A percentile compares a stretch with the other conserved stretches of the same genome.
Evolutionary conservation across 192 early-diverging fungal species (phyloP).

Genomic region (Entomortierella lignicola): DNA sequence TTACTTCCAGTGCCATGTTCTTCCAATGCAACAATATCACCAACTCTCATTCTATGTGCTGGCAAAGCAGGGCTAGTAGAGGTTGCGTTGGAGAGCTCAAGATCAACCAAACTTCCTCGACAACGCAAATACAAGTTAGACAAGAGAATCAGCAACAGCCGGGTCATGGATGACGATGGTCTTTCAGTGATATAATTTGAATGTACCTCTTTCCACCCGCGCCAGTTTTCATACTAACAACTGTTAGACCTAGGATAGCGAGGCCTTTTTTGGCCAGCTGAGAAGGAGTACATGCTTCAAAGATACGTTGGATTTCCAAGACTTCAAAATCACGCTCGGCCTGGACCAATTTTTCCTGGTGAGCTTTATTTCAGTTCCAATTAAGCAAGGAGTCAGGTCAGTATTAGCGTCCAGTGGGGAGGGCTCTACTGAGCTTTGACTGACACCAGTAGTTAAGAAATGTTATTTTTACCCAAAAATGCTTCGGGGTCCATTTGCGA

Average conservation of each 20-base stretch:
- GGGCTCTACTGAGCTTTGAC: background rate
- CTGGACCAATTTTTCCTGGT: conserved; percentile 67
- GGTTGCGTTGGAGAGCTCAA: conserved; percentile 69
- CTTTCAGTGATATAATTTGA: too few relatives aligned
- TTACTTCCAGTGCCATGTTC: conserved; percentile 58
- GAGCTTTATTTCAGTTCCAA: conserved; percentile 26
- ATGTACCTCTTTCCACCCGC: conserved; percentile 73
- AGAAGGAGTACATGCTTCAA: conserved; percentile 62
- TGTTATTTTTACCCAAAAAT: conserved; percentile 48
- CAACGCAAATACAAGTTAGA: background rate
- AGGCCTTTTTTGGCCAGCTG: conserved; percentile 75
- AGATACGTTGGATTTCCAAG: conserved; percentile 54
- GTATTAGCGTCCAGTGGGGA: too few relatives aligned
- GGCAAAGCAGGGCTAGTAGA: conserved; percentile 62
- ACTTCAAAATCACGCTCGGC: conserved; percentile 64
- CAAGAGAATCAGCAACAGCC: too few relatives aligned
- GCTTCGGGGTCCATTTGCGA: conserved; percentile 39
- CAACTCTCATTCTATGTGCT: conserved; percentile 67
- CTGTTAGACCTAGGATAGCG: conserved; percentile 69
- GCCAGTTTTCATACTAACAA: conserved; percentile 72
- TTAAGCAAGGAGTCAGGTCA: too few relatives aligned
- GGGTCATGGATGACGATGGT: background rate
- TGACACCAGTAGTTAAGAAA: too few relatives aligned
- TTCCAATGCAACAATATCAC: conserved; percentile 80
- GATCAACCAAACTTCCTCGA: conserved; percentile 65